Conservation (phyloP, 495 filamentous ascomycete species). For the Umbilicaria muhlenbergii region DNA sequence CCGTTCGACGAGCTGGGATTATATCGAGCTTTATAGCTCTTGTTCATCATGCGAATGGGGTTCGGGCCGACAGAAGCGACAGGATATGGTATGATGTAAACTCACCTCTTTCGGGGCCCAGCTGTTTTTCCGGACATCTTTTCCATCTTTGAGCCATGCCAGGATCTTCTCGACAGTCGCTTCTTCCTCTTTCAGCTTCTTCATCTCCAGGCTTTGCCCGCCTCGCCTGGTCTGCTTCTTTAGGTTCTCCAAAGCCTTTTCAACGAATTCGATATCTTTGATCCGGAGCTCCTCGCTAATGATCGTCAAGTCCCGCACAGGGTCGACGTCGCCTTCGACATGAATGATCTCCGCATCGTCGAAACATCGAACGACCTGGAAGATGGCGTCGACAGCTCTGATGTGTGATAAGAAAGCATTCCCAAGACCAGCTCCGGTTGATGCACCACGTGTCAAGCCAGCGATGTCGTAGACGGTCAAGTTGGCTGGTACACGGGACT, state of each 20-base stretch:
- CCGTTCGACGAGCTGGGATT: conserved; percentile 99
- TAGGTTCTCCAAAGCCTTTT: conserved; percentile 80
- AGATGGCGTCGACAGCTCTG: conserved; percentile 97
- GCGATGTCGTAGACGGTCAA: conserved; percentile 99
- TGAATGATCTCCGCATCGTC: conserved; percentile 99
- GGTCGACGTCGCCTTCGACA: conserved; percentile 96
- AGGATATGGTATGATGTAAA: conserved; percentile 2
- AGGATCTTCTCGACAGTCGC: conserved; percentile 81
- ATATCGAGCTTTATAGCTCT: conserved; percentile 86
- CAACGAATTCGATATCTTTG: conserved; percentile 98
- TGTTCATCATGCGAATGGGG: conserved; percentile 72
- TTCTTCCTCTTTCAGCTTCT: conserved; percentile 91
- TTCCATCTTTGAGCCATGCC: conserved; percentile 64
- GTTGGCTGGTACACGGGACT: conserved; percentile 89
- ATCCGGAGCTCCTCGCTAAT: conserved; percentile 93
- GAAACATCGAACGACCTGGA: conserved; percentile 97
- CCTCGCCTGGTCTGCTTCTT: conserved; percentile 88
- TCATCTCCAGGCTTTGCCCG: conserved; percentile 94
- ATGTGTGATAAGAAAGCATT: conserved; percentile 99
- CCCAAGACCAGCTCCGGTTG: conserved; percentile 91
- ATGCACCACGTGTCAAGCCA: conserved; percentile 89
- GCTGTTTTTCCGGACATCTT: conserved; percentile 79
- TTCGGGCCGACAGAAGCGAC: conserved; percentile 4
- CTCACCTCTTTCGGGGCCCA: conserved; percentile 95
- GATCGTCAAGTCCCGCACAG: conserved; percentile 82